Evolutionary conservation across 805 yeast species (phyloP), one percentile per base, ranked within the genome.

Genomic region (Candida gorgasii): DNA sequence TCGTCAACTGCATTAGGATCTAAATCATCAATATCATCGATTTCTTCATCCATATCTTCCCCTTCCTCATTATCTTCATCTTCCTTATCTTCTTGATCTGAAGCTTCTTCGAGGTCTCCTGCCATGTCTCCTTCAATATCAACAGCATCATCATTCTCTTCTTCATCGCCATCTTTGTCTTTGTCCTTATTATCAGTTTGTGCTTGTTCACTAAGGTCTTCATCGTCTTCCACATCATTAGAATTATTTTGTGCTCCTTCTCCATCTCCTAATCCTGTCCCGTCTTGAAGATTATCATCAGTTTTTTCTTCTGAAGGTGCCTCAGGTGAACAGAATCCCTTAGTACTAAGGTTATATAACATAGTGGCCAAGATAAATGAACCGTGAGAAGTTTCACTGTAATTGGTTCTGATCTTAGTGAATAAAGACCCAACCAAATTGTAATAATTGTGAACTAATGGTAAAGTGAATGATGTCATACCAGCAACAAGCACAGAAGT

Each of bases 81-180:
- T 13, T 73, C 69, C 13, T 76, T 75, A 15, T 81, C 86, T 57
- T 81, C 86, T 58, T 82, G 84, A 43, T 78, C 84, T 8, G 89
- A 80, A 11, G 81, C 73, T 50, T 90, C 89, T 62, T 92, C 97
- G 7, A 84, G 62, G 19, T 88, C 82, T 42, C 99, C 99, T 17
- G 93, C 97, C 95, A 93, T 88, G 54, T 93, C 98, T 26, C 97
- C 97, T 54, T 90, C 96, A 59, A 90, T 86, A 38, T 89, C 96
- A 35, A 87, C 89, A 4, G 97, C 97, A 59, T 89, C 89, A 49
- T 88, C 89, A 39, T 89, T 80, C 7, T 80, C 83, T n/a, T 84
- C 84, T 8, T 81, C 83, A 1, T 66, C 69, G 5, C 80, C 78
- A n/a, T 81, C 75, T 19, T 66, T 67, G 16, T 85, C 78, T 39